A percentile compares a stretch with the other conserved stretches of the same genome.
Conservation (phyloP, 2,329 filamentous ascomycete genomes). For the Fusarium floridanum region DNA sequence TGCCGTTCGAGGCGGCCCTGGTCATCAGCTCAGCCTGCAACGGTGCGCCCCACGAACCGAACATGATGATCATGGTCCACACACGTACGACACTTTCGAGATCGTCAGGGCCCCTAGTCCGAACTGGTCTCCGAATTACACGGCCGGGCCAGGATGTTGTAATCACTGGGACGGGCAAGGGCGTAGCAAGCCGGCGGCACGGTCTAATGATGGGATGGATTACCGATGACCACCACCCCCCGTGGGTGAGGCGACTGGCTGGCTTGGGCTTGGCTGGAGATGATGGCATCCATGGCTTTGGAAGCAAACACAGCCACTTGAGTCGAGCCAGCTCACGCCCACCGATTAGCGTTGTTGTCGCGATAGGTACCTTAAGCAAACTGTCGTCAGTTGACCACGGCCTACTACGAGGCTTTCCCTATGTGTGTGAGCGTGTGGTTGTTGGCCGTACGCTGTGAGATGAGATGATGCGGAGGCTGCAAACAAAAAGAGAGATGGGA, state of each 20-base stretch:
- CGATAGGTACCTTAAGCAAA: neutral
- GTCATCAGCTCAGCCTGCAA: conserved; percentile 67
- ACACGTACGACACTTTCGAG: neutral
- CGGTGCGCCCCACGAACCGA: neutral
- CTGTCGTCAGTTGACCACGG: conserved; percentile 26
- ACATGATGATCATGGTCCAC: neutral
- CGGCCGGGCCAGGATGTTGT: neutral
- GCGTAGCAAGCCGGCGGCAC: neutral
- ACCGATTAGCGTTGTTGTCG: conserved; percentile 40
- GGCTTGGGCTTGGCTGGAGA: neutral
- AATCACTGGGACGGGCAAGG: neutral
- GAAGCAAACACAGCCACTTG: neutral
- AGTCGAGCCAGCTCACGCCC: neutral
- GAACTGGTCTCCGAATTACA: neutral
- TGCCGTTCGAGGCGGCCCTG: conserved; percentile 76
- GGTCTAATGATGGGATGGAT: neutral
- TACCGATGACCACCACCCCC: neutral
- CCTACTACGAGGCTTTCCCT: conserved; percentile 26
- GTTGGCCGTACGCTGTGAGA: conserved; percentile 15
- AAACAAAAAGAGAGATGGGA: conserved; percentile 7
- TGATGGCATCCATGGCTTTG: neutral
- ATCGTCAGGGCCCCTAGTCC: conserved; percentile 1
- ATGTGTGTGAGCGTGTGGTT: neutral
- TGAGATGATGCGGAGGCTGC: conserved; percentile 28
- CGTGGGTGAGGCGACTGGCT: conserved; percentile 7